A percentile compares a stretch with the other conserved stretches of the same genome.
These are phyloP conservation scores for Curvularia eragrostidis DNA, from an alignment of 2,329 filamentous ascomycete genomes.

Conservation along the genomic window DNA sequence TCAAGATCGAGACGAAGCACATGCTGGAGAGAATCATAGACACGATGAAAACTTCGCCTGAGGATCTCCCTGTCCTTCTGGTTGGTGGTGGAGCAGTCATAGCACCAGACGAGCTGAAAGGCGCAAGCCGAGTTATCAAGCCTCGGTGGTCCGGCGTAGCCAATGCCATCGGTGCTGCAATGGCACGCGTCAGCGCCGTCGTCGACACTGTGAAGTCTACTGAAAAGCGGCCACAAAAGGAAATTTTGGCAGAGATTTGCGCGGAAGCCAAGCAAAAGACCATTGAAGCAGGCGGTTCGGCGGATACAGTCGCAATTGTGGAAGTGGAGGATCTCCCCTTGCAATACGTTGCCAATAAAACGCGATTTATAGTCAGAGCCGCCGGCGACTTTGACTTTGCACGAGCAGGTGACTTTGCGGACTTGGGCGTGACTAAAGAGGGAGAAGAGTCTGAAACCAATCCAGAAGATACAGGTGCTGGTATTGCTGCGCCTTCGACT, in stretches of 20 bases:
- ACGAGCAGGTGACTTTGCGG: conserved; percentile 38
- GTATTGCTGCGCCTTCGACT: conserved; percentile 22
- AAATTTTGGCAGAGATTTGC: conserved; percentile 47
- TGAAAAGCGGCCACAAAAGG: conserved; percentile 43
- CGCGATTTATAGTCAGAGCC: conserved; percentile 61
- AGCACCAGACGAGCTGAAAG: conserved; percentile 61
- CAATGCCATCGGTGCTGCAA: conserved; percentile 70
- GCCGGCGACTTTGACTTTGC: conserved; percentile 59
- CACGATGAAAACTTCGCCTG: conserved; percentile 67
- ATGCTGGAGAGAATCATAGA: conserved; percentile 66
- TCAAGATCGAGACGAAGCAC: conserved; percentile 53
- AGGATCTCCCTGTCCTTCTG: conserved; percentile 65
- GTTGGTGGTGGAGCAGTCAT: conserved; percentile 70
- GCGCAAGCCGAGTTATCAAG: conserved; percentile 64
- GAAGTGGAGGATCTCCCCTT: conserved; percentile 60
- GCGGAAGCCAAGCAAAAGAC: conserved; percentile 50
- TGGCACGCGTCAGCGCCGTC: conserved; percentile 61
- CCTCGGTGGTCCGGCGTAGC: conserved; percentile 66
- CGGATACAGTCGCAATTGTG: conserved; percentile 41
- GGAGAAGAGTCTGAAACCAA: conserved; percentile 21
- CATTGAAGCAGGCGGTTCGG: conserved; percentile 47
- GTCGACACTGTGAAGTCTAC: conserved; percentile 53
- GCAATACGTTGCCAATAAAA: conserved; percentile 61
- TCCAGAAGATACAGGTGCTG: conserved; percentile 10
- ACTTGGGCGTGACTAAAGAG: conserved; percentile 30